Base-by-base conservation (phyloP, 306 rosid species). In the Trifolium dubium region DNA sequence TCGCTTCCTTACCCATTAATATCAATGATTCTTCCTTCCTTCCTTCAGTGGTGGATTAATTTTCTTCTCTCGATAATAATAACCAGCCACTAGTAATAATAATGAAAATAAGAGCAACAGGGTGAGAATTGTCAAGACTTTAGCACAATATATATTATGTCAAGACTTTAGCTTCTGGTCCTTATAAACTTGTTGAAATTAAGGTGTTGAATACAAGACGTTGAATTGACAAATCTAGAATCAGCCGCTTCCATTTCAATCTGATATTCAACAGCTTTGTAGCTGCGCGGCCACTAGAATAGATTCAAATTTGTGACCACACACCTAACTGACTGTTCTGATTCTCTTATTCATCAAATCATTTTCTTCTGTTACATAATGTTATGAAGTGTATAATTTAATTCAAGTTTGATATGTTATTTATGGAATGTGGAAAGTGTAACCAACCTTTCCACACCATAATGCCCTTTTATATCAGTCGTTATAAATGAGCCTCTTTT, bases 1-100 rank as follows among this genome's bases (percentile, higher is more conserved):
- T 2, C 44, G 6, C 39, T 43, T 66, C 71, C 19, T 66, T 56
- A 6, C 71, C 56, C 71, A 65, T 65, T 64, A 10, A 13, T 64
- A 10, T 64, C 8, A 17, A 35, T 7, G n/a, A 35, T 10, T 39
- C 31, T 5, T 18, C 8, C 30, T 63, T 61, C 44, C 14, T 34
- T 64, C 53, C 30, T 29, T 28, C 49, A 59, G 49, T 30, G 55
- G 44, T 60, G 34, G 59, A 14, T 49, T 7, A 15, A n/a, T 44
- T 47, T 32, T 56, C 68, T 67, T 43, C 80, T 43, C 80, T 56
- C 14, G 4, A 40, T 40, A 40, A 40, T 40, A 40, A 40, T 0
- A 43, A 43, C n/a, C n/a, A 43, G 49, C 13, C 13, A 43, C n/a
- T 10, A 43, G 10, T 37, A 37, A 37, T 6, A 54, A 8, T 54